These are phyloP conservation scores for Thermothielavioides terrestris DNA, from an alignment of 495 filamentous ascomycete species.

Conservation along the genomic window DNA sequence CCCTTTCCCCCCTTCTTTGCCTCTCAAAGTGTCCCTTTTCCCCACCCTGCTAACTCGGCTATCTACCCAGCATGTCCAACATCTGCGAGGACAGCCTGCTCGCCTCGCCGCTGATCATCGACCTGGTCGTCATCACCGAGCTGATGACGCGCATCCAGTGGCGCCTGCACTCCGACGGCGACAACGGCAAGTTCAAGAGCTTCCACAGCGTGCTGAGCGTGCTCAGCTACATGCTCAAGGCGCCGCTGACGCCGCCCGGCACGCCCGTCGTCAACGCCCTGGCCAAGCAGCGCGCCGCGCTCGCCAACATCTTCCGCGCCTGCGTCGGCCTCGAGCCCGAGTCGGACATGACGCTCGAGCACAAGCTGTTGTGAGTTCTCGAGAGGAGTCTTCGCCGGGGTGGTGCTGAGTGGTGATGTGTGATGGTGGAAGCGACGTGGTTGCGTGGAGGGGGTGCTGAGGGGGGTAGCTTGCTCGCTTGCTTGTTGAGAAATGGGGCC, in stretches of 20 bases:
- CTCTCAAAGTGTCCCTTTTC: background rate
- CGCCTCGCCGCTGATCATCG: conserved; percentile 96
- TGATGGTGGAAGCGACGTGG: background rate
- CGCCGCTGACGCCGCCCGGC: conserved; percentile 87
- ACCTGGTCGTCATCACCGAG: conserved; percentile 84
- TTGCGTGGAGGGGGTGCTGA: background rate
- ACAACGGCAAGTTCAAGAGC: conserved; percentile 64
- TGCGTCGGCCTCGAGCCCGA: conserved; percentile 96
- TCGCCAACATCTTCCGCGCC: conserved; percentile 98
- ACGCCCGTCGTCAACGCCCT: conserved; percentile 95
- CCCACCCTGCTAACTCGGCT: conserved; percentile 9
- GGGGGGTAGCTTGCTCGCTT: too few species aligned
- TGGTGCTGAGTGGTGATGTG: background rate
- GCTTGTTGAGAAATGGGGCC: too few species aligned
- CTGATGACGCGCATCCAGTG: conserved; percentile 98
- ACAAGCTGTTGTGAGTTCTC: conserved; percentile 74
- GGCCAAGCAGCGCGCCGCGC: conserved; percentile 87
- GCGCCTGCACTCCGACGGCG: conserved; percentile 53
- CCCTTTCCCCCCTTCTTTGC: conserved; percentile 11
- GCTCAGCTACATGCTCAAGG: conserved; percentile 99
- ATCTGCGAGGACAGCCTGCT: conserved; percentile 97
- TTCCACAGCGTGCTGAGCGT: conserved; percentile 98
- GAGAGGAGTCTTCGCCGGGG: background rate
- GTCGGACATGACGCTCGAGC: conserved; percentile 98
- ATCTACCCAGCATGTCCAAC: conserved; percentile 70